Conservation (phyloP, 106 monocot species). For the Dactylorhiza incarnata region DNA sequence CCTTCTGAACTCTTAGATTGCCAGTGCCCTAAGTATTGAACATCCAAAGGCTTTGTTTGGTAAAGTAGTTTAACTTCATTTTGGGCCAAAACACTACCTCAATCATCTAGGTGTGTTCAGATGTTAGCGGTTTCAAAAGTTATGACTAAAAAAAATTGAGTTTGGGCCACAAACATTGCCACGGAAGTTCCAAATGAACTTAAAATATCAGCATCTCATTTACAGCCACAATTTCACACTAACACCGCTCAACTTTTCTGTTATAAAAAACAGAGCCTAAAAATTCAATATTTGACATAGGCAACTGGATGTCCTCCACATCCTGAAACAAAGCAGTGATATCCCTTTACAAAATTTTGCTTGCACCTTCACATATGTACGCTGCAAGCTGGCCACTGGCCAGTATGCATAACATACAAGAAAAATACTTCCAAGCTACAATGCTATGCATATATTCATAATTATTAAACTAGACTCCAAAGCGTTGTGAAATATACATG, state of each 20-base stretch:
- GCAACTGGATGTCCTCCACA: background rate
- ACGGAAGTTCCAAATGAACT: too few species aligned
- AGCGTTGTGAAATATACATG: background rate
- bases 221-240: too few species aligned
- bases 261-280: background rate
- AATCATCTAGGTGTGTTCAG: too few species aligned
- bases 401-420: background rate
- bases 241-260: too few species aligned
- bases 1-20: background rate
- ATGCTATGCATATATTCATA: background rate
- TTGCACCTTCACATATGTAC: background rate
- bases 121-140: too few species aligned
- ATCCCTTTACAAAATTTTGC: background rate
- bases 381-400: background rate
- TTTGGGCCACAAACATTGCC: too few species aligned
- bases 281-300: background rate
- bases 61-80: too few species aligned
- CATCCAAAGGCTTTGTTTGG: background rate
- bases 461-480: background rate
- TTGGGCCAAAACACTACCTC: too few species aligned
- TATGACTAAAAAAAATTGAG: too few species aligned
- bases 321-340: background rate
- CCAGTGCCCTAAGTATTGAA: background rate
- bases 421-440: background rate
- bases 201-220: too few species aligned